Evolutionary conservation across 208 protist species (phyloP), one percentile per base, ranked within the genome.

Genomic region (Leishmania lainsoni): DNA sequence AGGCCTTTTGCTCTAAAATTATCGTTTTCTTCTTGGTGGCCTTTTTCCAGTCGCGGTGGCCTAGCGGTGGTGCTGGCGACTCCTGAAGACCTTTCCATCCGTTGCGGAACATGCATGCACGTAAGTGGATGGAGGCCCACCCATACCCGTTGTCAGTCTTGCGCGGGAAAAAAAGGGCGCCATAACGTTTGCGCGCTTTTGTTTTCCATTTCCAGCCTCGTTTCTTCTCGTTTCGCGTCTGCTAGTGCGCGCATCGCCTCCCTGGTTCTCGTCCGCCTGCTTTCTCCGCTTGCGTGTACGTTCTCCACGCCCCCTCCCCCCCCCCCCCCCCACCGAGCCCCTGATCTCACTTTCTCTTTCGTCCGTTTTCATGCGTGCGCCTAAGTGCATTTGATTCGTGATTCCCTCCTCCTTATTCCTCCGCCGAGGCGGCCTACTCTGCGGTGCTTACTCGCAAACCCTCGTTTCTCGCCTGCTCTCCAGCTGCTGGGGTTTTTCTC

Each of bases 311-410:
- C 56, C 45, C 20, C 4, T 70, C 32, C 32, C 5, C 65, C 12
- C 26, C 32, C 17, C 14, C 45, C 32, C 32, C 22, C 65, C 12
- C 26, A 70, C 32, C 22, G 17, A 49, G 17, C 66, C 12, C 42
- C 49, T n/a, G 20, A 8, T n/a, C 52, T n/a, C 75, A 20, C 77
- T 56, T 17, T 29, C 51, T 29, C 65, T 16, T 29, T 29, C 39
- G 6, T 68, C 16, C 0, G 29, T 39, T 29, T 63, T 63, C 26
- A 22, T 63, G 61, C 3, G 32, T 45, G 66, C 74, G 66, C 56
- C 45, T 80, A 35, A 35, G 56, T 80, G 63, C 56, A 74, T 48
- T 73, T 45, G 22, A 68, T 81, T 39, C 22, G 22, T 63, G 39
- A 69, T 22, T 78, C 32, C 8, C 52, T 74, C 20, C 58, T 75